Evolutionary conservation across 148 eudicot species (phyloP), one percentile per base, ranked within the genome.

Genomic region (Rhododendron williamsianum): DNA sequence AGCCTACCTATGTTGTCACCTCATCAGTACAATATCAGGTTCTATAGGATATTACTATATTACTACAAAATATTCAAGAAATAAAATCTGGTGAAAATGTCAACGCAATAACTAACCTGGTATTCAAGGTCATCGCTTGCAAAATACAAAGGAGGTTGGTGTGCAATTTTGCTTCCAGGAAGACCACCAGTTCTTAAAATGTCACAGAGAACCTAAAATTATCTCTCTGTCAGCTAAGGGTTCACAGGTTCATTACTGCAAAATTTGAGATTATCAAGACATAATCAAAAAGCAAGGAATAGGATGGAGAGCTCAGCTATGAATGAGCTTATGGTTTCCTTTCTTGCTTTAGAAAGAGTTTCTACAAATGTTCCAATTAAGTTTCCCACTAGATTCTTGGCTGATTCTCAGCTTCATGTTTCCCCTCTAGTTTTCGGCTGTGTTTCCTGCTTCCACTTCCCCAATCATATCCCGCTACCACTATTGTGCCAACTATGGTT

Each of bases 61-160:
- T 41, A 80, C 4, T 9, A 36, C 52, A 77, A 81, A 52, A 81
- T 2, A 45, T 43, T 25, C 45, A 30, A 82, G 76, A 71, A 83
- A 69, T 36, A 35, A 81, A 80, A n/a, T 18, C 51, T 5, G 38
- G 33, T 83, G 60, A 49, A 52, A 77, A 67, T 35, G 76, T 79
- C 1, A 9, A 82, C 41, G 56, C 21, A n/a, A 71, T 45, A 88
- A 60, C 85, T 77, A 86, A 96, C 98, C 96, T 96, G 98, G 84
- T 94, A 96, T 85, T 90, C 91, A 85, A 94, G 96, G 90, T 96
- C 98, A 86, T 96, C 98, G 87, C 89, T 92, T 71, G 98, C 94
- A 88, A 96, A 96, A 90, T 89, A 96, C 72, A 96, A 83, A 74
- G 90, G 90, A 36, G 98, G 96, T 86, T 96, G 98, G 67, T 86